Base-by-base conservation (phyloP, 148 eudicot genomes). In the Gaultheria prostrata region DNA sequence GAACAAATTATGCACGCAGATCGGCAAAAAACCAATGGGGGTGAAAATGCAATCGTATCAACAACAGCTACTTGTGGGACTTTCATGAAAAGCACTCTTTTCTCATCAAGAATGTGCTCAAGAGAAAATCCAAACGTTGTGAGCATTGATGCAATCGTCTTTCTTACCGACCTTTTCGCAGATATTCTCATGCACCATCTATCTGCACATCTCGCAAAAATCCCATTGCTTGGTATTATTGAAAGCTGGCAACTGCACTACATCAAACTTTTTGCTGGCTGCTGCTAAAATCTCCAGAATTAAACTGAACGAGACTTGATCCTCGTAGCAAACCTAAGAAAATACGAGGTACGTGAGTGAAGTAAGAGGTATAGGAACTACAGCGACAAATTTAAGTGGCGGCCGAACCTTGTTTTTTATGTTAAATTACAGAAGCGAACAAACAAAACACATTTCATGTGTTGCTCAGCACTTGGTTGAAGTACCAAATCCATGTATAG, bases 171-270 rank as follows among this genome's bases (percentile, higher is more conserved):
- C 84, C 84, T 89, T 86, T 90, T 84, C 80, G 26, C 84, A 82
- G 83, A 86, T 83, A 88, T 85, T 88, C 88, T 84, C 50, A 9
- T 77, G 87, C 86, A 84, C 89, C 89, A 90, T 90, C 86, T 54
- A 84, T 89, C 89, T 83, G 48, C 90, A 86, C 90, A 90, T 87
- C 83, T 86, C 77, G 85, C 76, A 75, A 84, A 86, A 87, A 88
- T 87, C 86, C 77, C 82, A 78, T 61, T 82, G 77, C 78, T 78
- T 82, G 80, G 73, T 48, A 80, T 82, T 80, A 86, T 86, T 80
- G 85, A 82, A 49, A 84, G 75, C 57, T 77, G 75, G 86, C 92
- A 87, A 87, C 87, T 28, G 81, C 35, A 78, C 49, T 53, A 70
- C 30, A 67, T 30, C 72, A 78, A 83, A 80, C 80, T 82, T 82